Conservation (phyloP, 805 yeast species). For the Vanderwaltozyma yarrowii region DNA sequence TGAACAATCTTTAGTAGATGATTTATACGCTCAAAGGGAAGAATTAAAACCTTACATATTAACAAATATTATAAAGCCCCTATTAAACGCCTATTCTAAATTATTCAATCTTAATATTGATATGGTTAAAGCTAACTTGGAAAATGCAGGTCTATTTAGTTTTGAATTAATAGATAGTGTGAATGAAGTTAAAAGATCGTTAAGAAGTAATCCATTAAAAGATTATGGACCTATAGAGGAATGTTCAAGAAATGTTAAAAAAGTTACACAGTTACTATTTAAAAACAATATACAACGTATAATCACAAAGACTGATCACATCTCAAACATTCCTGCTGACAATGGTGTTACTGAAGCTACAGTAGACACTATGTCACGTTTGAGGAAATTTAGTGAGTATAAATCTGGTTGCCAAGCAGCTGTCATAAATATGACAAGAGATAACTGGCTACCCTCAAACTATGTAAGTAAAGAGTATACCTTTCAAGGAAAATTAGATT, state of each 20-base stretch:
- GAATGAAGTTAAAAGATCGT: slow-evolving; percentile 27
- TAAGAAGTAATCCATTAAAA: slow-evolving; percentile 22
- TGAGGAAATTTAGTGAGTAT: slow-evolving; percentile 57
- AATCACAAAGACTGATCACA: slow-evolving; percentile 38
- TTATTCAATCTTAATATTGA: slow-evolving; percentile 32
- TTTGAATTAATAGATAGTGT: slow-evolving; percentile 51
- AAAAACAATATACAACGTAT: slow-evolving; percentile 47
- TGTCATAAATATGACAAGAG: slow-evolving; percentile 44
- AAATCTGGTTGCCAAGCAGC: slow-evolving; percentile 39
- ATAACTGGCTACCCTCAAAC: slow-evolving; percentile 58
- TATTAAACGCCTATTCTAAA: slow-evolving; percentile 31
- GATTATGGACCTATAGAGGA: slow-evolving; percentile 14
- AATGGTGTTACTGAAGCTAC: slow-evolving; percentile 62
- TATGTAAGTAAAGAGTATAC: slow-evolving; percentile 26
- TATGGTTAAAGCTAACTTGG: slow-evolving; percentile 33
- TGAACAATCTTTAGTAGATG: slow-evolving; percentile 39
- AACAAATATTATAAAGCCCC: slow-evolving; percentile 26
- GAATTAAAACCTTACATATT: slow-evolving; percentile 23
- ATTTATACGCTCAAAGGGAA: slow-evolving; percentile 31
- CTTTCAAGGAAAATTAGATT: slow-evolving; percentile 7
- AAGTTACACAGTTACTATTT: slow-evolving; percentile 36
- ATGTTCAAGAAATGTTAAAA: slow-evolving; percentile 18
- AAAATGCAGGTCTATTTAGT: slow-evolving; percentile 40
- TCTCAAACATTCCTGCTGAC: slow-evolving; percentile 49
- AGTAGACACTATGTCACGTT: slow-evolving; percentile 58